Conservation (phyloP, 176 grass and related monocot genomes). For the Hsuehochloa calcarea region DNA sequence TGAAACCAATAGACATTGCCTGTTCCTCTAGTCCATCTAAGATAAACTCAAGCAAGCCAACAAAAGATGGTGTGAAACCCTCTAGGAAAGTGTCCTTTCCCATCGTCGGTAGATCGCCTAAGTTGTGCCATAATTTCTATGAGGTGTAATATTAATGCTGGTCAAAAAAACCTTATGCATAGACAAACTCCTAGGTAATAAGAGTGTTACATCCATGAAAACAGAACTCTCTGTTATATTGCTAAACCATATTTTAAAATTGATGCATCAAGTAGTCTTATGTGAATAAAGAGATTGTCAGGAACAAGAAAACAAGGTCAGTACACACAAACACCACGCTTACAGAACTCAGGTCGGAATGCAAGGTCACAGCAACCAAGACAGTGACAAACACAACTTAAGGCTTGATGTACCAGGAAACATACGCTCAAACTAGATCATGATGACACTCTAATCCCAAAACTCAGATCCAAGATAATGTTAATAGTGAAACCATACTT, state of each 20-base stretch:
- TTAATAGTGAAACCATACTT: not conserved
- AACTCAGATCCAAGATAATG: not conserved
- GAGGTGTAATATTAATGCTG: not conserved
- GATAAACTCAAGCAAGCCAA: not conserved
- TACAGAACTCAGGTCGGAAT: not conserved
- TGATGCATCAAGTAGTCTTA: not conserved
- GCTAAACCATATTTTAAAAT: not conserved
- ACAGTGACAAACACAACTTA: too few relatives aligned
- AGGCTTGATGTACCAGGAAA: too few relatives aligned
- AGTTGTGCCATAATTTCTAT: not conserved
- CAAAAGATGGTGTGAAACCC: not conserved
- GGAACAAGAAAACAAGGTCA: not conserved
- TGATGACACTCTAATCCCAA: not conserved
- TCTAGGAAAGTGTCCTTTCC: not conserved
- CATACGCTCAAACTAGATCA: not conserved
- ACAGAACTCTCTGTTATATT: not conserved
- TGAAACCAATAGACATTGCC: not conserved
- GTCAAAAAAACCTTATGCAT: not conserved
- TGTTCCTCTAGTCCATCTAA: not conserved
- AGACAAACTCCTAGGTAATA: not conserved
- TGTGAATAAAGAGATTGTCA: not conserved
- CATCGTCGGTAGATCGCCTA: not conserved
- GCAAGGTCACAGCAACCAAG: not conserved
- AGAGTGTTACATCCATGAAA: not conserved
- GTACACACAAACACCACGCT: not conserved